phyloP scores from a whole-genome alignment of 2,329 filamentous ascomycete species.

The Aspergillus pseudonomiae region DNA sequence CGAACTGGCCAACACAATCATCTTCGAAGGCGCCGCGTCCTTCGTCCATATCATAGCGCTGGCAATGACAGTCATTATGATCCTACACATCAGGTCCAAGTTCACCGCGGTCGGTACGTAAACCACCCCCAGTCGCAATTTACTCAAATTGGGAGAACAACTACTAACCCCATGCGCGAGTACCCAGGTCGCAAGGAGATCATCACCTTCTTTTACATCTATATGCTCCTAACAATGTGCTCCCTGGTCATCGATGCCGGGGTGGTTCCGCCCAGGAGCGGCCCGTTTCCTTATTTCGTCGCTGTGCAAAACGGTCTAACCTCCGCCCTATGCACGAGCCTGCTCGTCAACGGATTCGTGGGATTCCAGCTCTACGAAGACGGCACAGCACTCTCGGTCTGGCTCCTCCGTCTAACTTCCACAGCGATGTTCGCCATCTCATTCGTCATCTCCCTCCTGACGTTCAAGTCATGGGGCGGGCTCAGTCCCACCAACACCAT shows the following conservation, averaged over 20 bases:
- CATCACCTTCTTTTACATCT: slow-evolving; percentile 95
- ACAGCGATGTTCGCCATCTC: slow-evolving; percentile 81
- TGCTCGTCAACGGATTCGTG: slow-evolving; percentile 96
- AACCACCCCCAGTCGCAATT: background rate
- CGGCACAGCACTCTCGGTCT: slow-evolving; percentile 88
- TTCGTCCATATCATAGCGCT: slow-evolving; percentile 91
- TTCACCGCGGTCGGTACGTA: slow-evolving; percentile 91
- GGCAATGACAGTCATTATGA: slow-evolving; percentile 95
- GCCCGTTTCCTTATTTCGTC: slow-evolving; percentile 86
- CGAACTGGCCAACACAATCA: slow-evolving; percentile 96
- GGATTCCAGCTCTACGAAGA: slow-evolving; percentile 99
- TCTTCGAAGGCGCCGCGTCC: slow-evolving; percentile 89
- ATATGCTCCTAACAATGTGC: slow-evolving; percentile 84
- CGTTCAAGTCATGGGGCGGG: slow-evolving; percentile 90
- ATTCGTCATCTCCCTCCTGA: slow-evolving; percentile 84
- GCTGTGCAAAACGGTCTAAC: slow-evolving; percentile 82
- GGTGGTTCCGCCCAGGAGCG: slow-evolving; percentile 80
- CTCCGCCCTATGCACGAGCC: slow-evolving; percentile 82
- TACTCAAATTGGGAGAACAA: background rate
- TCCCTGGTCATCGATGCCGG: slow-evolving; percentile 92
- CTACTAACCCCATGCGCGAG: slow-evolving; percentile 14
- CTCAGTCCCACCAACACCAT: slow-evolving; percentile 82
- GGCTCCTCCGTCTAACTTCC: slow-evolving; percentile 82
- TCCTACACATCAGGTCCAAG: slow-evolving; percentile 93
- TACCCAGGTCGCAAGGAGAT: slow-evolving; percentile 66